Evolutionary conservation across 176 grass and related monocot species (phyloP), one percentile per base, ranked within the genome.

Genomic region (Oropetium thomaeum): DNA sequence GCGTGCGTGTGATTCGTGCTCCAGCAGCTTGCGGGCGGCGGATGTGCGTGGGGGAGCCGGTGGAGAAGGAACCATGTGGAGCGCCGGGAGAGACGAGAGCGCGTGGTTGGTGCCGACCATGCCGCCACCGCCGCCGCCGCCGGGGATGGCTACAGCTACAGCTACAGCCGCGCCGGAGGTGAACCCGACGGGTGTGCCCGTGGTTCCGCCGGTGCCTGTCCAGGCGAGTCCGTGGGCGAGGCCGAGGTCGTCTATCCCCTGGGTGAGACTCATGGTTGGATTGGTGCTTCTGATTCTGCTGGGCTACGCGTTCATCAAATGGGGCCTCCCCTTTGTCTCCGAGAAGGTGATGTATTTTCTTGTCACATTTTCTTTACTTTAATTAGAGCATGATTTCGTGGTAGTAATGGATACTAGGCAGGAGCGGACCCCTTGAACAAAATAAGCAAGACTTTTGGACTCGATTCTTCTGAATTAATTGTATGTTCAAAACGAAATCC

Each of bases 301-400:
- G 54, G 69, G 71, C 49, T 99, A 73, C 77, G 52, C 64, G 16
- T 87, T 90, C 59, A 49, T 92, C 67, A 90, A 86, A 78, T 95
- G 87, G 89, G 96, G 91, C 14, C n/a, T 99, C 9, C 91, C 96
- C 37, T 79, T 95, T 76, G n/a, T 87, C 22, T 99, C 93, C 52
- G 71, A 99, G 40, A 99, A 99, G 96, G 96, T 98, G 59, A 76
- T 63, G 12, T 5, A 10, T 10, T 48, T n/a, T 0, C 3, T 34
- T 29, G 1, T 75, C 13, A 29, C 1, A n/a, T n/a, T n/a, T n/a
- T n/a, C 1, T 61, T 44, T 26, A 3, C 10, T 26, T 3, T 57
- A 49, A 16, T 20, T 33, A 48, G 0, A 10, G 28, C 16, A 2
- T 29, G 7, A 1, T 42, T 49, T n/a, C n/a, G n/a, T n/a, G n/a